Evolutionary conservation across 176 grass and related monocot species (phyloP).

Genomic region (Lolium multiflorum): DNA sequence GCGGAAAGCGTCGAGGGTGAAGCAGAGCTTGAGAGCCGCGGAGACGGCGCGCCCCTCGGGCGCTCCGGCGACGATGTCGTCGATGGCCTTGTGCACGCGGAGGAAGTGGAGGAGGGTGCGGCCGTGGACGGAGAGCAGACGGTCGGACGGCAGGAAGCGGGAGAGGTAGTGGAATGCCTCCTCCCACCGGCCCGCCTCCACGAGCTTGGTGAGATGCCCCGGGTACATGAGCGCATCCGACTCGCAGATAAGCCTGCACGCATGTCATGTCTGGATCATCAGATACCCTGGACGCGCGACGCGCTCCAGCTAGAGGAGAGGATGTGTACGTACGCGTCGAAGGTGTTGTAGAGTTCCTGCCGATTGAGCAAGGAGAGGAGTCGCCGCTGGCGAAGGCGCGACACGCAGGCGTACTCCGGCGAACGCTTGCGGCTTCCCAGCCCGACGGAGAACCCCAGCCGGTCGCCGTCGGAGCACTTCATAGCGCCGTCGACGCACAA

Average conservation of each 20-base stretch:
- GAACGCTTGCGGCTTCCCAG: background rate
- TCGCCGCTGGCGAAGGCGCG: slow-evolving; percentile 9
- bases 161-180: background rate
- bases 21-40: background rate
- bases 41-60: background rate
- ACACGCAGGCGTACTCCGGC: slow-evolving; percentile 4
- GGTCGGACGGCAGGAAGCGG: background rate
- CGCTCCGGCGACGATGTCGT: background rate
- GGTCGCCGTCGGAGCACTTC: background rate
- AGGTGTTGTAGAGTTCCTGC: background rate
- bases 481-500: background rate
- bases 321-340: background rate
- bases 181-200: background rate
- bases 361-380: background rate
- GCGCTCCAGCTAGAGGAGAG: background rate
- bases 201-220: background rate
- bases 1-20: background rate
- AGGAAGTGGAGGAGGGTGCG: slow-evolving; percentile 17
- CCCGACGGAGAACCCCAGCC: background rate
- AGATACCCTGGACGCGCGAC: background rate
- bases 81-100: slow-evolving; percentile 13
- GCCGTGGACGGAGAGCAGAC: background rate
- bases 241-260: background rate
- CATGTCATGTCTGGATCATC: background rate
- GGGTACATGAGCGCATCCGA: slow-evolving; percentile 1